Conservation (phyloP, 2,329 filamentous ascomycete species). For the Aaosphaeria arxii region DNA sequence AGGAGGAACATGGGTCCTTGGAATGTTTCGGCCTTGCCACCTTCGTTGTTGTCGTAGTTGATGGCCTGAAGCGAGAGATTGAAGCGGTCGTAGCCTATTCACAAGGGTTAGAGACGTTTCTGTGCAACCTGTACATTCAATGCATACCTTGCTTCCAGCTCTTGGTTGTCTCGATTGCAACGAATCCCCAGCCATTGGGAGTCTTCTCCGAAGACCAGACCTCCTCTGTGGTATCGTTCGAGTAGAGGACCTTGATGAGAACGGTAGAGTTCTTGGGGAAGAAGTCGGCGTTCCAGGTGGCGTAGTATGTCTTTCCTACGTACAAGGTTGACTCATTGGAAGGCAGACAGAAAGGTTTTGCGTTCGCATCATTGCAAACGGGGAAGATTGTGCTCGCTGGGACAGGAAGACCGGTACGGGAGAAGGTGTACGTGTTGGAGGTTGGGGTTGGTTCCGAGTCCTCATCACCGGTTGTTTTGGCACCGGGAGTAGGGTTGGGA, state of each 20-base stretch:
- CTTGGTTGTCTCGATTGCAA: constrained; percentile 37
- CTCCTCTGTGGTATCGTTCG: constrained; percentile 28
- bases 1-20: constrained; percentile 38
- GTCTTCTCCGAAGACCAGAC: constrained; percentile 37
- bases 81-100: constrained; percentile 13
- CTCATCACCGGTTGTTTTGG: constrained; percentile 1
- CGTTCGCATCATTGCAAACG: constrained; percentile 19
- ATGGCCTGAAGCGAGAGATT: constrained; percentile 39
- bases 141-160: constrained; percentile 38
- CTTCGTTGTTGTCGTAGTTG: constrained; percentile 13
- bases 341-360: constrained; percentile 36
- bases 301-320: constrained; percentile 38
- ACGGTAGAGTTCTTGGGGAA: constrained; percentile 23
- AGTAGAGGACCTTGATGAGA: constrained; percentile 30
- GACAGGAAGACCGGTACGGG: constrained; percentile 4
- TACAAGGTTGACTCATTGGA: constrained; percentile 30
- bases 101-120: background rate
- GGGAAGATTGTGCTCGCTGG: constrained; percentile 26
- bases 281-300: constrained; percentile 22
- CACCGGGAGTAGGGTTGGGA: constrained; percentile 10
- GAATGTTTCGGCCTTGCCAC: constrained; percentile 21
- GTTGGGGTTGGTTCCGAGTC: constrained; percentile 6
- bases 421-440: constrained; percentile 2
- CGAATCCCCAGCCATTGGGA: constrained; percentile 38
- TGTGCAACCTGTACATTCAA: background rate